Evolutionary conservation across 163 green algal species (phyloP), one percentile per base, ranked within the genome.

Genomic region (Scenedesmus sp.): DNA sequence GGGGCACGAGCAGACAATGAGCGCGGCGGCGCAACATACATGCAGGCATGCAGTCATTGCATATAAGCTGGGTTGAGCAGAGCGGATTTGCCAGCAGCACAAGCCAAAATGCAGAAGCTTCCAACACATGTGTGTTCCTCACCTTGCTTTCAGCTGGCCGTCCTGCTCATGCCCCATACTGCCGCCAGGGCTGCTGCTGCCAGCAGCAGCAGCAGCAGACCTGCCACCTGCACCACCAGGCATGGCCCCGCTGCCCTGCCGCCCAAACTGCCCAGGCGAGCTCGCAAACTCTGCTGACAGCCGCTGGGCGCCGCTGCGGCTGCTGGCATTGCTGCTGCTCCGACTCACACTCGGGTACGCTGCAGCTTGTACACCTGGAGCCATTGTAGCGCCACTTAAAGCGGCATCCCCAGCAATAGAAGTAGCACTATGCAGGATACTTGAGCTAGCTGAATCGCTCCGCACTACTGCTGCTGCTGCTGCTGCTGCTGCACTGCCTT

Each of bases 261-360:
- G 70, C 2, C 70, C 20, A 12, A 52, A 10, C 70, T 79, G 70
- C 23, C 70, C 70, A 79, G 70, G 20, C 2, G 70, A 79, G 70
- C 23, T 52, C 0, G 70, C 77, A 84, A 84, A 60, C 34, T 84
- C 77, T 3, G 77, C 77, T 20, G 77, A 46, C 16, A 46, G 54
- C 7, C 81, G 54, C 81, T 70, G 81, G 15, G 15, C 7, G 13
- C 23, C 7, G 55, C 18, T 67, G 8, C 6, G 8, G 20, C 84
- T 89, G 84, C 84, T 81, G n/a, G 55, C 60, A 18, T 54, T 79
- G 82, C 82, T 88, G 82, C 82, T 88, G 82, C 82, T 88, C 46
- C 82, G 73, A 55, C 23, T 54, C 23, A 79, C 23, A 52, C 20
- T 13, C 12, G 66, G 66, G 66, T 13, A 15, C 12, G 57, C 56